These are phyloP conservation scores for Phytophthora pisi DNA, from an alignment of 352 stramenopile species.

Conservation along the genomic window DNA sequence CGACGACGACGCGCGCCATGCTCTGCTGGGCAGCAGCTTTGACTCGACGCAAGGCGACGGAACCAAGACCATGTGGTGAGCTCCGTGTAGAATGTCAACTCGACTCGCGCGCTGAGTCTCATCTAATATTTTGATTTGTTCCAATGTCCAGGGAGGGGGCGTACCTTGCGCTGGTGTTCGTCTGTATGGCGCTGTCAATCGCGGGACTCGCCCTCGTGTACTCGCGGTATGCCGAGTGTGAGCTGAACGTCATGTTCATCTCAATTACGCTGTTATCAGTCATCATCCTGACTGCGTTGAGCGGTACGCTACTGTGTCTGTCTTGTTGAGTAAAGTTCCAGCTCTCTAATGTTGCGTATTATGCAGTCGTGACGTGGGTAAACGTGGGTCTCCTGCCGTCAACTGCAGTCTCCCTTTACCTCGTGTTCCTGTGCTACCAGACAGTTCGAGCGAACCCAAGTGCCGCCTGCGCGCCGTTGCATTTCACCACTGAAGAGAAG, in stretches of 20 bases:
- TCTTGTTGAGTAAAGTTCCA: too few species aligned
- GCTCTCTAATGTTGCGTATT: conserved; percentile 12
- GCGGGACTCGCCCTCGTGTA: conserved; percentile 60
- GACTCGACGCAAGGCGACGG: conserved; percentile 30
- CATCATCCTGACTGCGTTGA: conserved; percentile 55
- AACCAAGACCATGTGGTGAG: conserved; percentile 35
- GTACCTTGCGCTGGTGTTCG: conserved; percentile 56
- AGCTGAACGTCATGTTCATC: conserved; percentile 68
- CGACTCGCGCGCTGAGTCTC: too few species aligned
- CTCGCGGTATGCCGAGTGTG: conserved; percentile 51
- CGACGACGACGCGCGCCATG: conserved; percentile 57
- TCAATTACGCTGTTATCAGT: conserved; percentile 56
- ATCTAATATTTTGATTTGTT: too few species aligned
- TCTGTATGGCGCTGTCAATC: conserved; percentile 40
- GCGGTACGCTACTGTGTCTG: conserved; percentile 41
- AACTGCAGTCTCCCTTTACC: conserved; percentile 57
- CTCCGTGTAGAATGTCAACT: not conserved
- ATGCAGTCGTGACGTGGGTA: conserved; percentile 59
- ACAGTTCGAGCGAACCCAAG: conserved; percentile 71
- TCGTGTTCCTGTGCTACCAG: conserved; percentile 78
- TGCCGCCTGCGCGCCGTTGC: conserved; percentile 42
- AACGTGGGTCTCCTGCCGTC: conserved; percentile 69
- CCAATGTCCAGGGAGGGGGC: conserved; percentile 47
- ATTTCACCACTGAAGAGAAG: conserved; percentile 36
- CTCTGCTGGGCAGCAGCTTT: conserved; percentile 43